Evolutionary conservation across 352 stramenopile genomes (phyloP), one percentile per base, ranked within the genome.

Genomic region (Phytophthora crassamura): DNA sequence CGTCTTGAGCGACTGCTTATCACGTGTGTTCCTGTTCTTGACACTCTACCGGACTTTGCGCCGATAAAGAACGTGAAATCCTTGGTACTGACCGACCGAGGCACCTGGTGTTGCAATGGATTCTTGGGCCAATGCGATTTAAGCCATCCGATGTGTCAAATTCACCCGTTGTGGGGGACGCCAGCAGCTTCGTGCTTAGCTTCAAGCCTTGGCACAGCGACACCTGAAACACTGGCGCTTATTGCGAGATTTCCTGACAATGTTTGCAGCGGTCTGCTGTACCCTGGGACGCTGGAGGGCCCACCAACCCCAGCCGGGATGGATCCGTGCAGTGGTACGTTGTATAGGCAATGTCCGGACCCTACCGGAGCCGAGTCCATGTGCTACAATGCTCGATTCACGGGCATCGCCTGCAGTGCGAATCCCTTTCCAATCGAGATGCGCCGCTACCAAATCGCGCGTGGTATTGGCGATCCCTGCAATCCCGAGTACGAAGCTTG

Each of bases 301-400:
- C 43, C 45, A 8, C 53, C 64, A 6, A 69, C 70, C 1, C 33
- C 25, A 7, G 51, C n/a, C 8, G 63, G 50, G 16, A 71, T 78
- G 56, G 45, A 59, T 7, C 49, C 69, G 14, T 86, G 75, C 64
- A 72, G 79, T 38, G 78, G 78, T 2, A 77, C 59, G 3, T 47
- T 84, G 30, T 85, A 77, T 49, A 64, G 70, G n/a, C 39, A 79
- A 45, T 85, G 78, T 35, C 7, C 15, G 3, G 30, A 67, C 22
- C 10, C 47, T 2, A 53, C 16, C 20, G 59, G 46, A 1, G 35
- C 39, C 12, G 50, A 67, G 40, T 65, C 65, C 1, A 81, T 81
- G 64, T 81, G 75, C 50, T 82, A 69, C 42, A 79, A 75, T 38
- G 66, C 62, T 7, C 32, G 70, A 15, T 69, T 72, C 46, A 75